Base-by-base conservation (phyloP, 208 protist species). In the Leishmania mexicana region DNA sequence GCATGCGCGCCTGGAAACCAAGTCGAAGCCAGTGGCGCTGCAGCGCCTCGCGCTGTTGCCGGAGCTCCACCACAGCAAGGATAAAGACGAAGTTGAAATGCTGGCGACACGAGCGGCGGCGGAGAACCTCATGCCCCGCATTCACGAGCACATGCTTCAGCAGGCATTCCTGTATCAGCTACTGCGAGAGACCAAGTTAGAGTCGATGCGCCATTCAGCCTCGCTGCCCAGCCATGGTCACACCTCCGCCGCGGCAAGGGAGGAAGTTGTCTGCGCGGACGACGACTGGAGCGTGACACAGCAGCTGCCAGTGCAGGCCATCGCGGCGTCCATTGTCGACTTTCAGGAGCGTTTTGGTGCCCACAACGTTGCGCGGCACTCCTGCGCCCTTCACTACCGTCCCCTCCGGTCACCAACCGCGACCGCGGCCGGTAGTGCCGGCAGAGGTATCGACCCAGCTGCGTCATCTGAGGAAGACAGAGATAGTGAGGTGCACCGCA, bases 81-180 rank as follows among this genome's bases (percentile, higher is more conserved):
- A 28, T 51, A 65, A 24, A 62, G 71, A 17, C 38, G 57, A 42
- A 49, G 53, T 21, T n/a, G 72, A 38, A 58, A 75, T 60, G 73
- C 47, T 62, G 73, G 64, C 83, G 75, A 65, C 79, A 70, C 83
- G 13, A 58, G 83, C 83, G 45, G 78, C 83, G 17, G 78, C 68
- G 7, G 78, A 79, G 49, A 72, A 35, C 51, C 78, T 86, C 35
- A 77, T 54, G 38, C 78, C 83, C 40, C 83, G 78, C 47, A 79
- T 86, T 51, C 83, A 86, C 79, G 83, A 86, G 68, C 83, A 86
- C 49, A 42, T 72, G 13, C 78, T 86, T 7, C 83, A 86, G 78
- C 83, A 86, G 58, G 83, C 80, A 51, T 45, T 86, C 6, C 68
- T 86, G 57, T 51, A 77, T 21, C 83, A 86, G 57, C 64, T 86